A percentile compares a stretch with the other conserved stretches of the same genome.
phyloP scores from a whole-genome alignment of 176 grass and related monocot species.

The Paspalum vaginatum region DNA sequence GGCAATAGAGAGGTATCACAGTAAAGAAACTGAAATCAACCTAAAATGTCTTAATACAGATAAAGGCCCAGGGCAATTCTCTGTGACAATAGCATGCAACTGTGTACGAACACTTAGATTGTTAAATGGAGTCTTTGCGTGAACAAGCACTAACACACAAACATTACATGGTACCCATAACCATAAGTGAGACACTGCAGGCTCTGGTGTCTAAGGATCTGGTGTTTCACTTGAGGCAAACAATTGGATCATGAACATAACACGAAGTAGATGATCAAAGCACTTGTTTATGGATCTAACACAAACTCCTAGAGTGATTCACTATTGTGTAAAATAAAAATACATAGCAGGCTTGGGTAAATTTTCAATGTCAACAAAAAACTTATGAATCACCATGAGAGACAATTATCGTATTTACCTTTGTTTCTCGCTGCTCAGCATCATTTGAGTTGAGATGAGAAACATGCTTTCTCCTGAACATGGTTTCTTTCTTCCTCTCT shows the following conservation, averaged over 20 bases:
- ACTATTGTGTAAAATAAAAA: background rate
- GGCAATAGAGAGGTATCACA: background rate
- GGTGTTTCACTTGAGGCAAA: conserved; percentile 1
- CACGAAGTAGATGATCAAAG: background rate
- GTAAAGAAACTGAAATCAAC: conserved; percentile 14
- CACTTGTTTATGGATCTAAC: background rate
- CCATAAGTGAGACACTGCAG: background rate
- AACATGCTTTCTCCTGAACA: conserved; percentile 69
- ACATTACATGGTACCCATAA: background rate
- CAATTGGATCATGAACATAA: conserved; percentile 13
- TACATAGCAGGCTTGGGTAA: background rate
- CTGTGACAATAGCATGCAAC: background rate
- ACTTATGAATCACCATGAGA: background rate
- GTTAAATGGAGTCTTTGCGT: background rate
- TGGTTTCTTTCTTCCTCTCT: conserved; percentile 42
- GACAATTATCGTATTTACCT: conserved; percentile 46
- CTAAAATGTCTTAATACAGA: background rate
- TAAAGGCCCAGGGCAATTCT: background rate
- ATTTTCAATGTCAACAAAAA: conserved; percentile 1
- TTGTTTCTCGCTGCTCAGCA: conserved; percentile 53
- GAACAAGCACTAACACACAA: background rate
- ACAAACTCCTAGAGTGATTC: background rate
- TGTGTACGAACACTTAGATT: background rate
- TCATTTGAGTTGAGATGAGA: conserved; percentile 49
- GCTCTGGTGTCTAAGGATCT: background rate